Conservation (phyloP, 176 grass and related monocot genomes). For the Cocos nucifera region DNA sequence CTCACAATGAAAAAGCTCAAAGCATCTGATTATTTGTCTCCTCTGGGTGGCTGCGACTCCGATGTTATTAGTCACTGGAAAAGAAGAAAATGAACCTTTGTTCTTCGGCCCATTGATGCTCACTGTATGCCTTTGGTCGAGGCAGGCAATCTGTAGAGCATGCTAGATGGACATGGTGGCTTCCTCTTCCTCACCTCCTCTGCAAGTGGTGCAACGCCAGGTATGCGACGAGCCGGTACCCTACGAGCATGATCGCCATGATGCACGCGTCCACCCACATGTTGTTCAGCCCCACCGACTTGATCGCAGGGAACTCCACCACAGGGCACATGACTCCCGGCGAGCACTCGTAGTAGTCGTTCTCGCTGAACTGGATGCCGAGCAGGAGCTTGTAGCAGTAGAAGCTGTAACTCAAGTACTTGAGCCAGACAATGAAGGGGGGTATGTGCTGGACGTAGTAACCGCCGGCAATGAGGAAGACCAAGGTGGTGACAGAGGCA, state of each 20-base stretch:
- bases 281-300: slow-evolving; percentile 61
- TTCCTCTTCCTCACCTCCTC: slow-evolving; percentile 31
- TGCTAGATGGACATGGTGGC: too few species aligned
- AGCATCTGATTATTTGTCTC: neutral
- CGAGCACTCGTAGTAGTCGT: slow-evolving; percentile 51
- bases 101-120: too few species aligned
- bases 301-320: slow-evolving; percentile 72
- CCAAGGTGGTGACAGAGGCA: slow-evolving; percentile 89
- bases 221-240: slow-evolving; percentile 87
- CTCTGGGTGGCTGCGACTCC: neutral
- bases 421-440: slow-evolving; percentile 71
- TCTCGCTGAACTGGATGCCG: slow-evolving; percentile 58
- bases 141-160: too few species aligned
- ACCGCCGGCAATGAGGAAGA: slow-evolving; percentile 92
- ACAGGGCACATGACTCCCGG: slow-evolving; percentile 38
- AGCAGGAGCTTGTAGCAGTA: slow-evolving; percentile 93
- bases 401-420: slow-evolving; percentile 96
- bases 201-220: slow-evolving; percentile 63
- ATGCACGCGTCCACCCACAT: slow-evolving; percentile 87
- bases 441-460: slow-evolving; percentile 99
- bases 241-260: slow-evolving; percentile 83
- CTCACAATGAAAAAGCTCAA: neutral
- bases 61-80: too few species aligned
- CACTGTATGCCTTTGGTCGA: too few species aligned
- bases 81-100: too few species aligned